Percentiles rank a stretch among this genome's conserved stretches.
Evolutionary conservation across 306 rosid species (phyloP).

Genomic region (Cucumis sativus): Cucumber_9930_V3 NC_026660.2:8554501-8555000

Average conservation of each 20-base stretch:
- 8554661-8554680: conserved; percentile 45
- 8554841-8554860: conserved; percentile 63
- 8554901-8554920: background rate
- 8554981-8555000: conserved; percentile 65
- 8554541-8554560: background rate
- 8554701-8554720: background rate
- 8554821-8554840: conserved; percentile 66
- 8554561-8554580: conserved; percentile 1
- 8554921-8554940: background rate
- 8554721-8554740: background rate
- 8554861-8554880: conserved; percentile 96
- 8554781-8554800: conserved; percentile 82
- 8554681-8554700: background rate
- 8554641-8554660: conserved; percentile 64
- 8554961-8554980: background rate
- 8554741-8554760: conserved; percentile 6
- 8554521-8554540: background rate
- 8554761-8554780: conserved; percentile 77
- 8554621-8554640: conserved; percentile 78
- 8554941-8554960: conserved; percentile 1
- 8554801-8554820: conserved; percentile 69
- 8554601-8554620: conserved; percentile 78
- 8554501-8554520: background rate
- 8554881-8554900: conserved; percentile 40
- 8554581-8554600: conserved; percentile 84